Percentiles rank a stretch among this genome's conserved stretches.
phyloP scores from a whole-genome alignment of 352 stramenopile species.

The Phytophthora crassamura region DNA sequence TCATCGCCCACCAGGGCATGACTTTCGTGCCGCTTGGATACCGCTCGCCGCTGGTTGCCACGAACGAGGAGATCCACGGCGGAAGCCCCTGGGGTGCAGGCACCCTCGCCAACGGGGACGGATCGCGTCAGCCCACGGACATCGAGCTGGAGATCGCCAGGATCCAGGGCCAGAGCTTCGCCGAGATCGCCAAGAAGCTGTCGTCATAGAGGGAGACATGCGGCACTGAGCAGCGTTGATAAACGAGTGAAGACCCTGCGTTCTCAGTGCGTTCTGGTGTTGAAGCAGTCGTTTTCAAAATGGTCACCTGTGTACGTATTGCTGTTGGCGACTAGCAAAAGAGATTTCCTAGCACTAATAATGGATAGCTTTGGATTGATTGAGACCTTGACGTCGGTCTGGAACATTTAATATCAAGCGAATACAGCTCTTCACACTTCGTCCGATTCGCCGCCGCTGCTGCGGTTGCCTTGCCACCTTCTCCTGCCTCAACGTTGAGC shows the following conservation, averaged over 20 bases:
- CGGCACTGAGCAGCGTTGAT: neutral
- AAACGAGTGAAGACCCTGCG: neutral
- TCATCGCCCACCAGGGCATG: conserved; percentile 89
- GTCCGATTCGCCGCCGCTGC: neutral
- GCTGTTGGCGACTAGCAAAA: too few relatives aligned
- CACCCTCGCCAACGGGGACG: conserved; percentile 78
- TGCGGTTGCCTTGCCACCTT: neutral
- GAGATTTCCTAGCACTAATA: too few relatives aligned
- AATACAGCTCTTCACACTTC: neutral
- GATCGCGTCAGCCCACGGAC: conserved; percentile 74
- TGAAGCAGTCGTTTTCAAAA: neutral
- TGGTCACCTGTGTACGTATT: neutral
- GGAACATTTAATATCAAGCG: neutral
- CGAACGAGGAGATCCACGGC: conserved; percentile 70
- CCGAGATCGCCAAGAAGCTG: conserved; percentile 78
- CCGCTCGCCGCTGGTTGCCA: conserved; percentile 46
- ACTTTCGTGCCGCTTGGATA: conserved; percentile 86
- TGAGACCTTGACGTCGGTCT: conserved; percentile 4
- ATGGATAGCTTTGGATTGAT: too few relatives aligned
- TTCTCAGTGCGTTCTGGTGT: too few relatives aligned
- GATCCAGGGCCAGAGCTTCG: conserved; percentile 84
- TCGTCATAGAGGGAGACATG: conserved; percentile 16
- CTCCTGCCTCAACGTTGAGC: too few relatives aligned
- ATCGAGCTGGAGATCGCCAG: conserved; percentile 75
- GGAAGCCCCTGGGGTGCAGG: conserved; percentile 78